Evolutionary conservation across 2,329 filamentous ascomycete genomes (phyloP).

Genomic region (Scytalidium lignicola): DNA sequence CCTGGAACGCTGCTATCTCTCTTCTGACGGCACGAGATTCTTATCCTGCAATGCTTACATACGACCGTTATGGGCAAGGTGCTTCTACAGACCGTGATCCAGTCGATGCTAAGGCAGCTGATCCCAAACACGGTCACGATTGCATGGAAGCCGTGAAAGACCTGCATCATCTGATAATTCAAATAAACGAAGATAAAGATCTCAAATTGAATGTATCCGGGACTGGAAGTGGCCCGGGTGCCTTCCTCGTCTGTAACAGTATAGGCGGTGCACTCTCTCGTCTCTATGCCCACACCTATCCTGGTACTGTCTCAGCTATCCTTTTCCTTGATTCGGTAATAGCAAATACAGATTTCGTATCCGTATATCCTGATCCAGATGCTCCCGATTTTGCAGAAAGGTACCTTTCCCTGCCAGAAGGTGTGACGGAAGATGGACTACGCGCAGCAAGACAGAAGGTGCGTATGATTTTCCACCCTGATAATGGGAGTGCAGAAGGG

Average conservation of each 20-base stretch:
- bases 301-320: constrained; percentile 22
- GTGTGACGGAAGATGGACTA: constrained; percentile 22
- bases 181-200: constrained; percentile 10
- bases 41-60: constrained; percentile 27
- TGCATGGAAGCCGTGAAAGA: constrained; percentile 24
- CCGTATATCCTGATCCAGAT: constrained; percentile 25
- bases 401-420: constrained; percentile 3
- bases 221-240: constrained; percentile 9
- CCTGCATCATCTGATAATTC: constrained; percentile 23
- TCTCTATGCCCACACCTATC: constrained; percentile 25
- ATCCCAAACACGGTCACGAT: constrained; percentile 23
- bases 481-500: constrained; percentile 24
- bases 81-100: constrained; percentile 19
- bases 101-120: constrained; percentile 18
- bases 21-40: constrained; percentile 13
- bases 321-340: constrained; percentile 30
- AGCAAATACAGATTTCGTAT: constrained; percentile 24
- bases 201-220: constrained; percentile 5
- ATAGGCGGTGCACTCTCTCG: constrained; percentile 27
- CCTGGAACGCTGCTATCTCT: constrained; percentile 25
- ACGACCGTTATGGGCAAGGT: constrained; percentile 27
- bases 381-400: constrained; percentile 18
- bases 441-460: constrained; percentile 22
- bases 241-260: constrained; percentile 26
- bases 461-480: constrained; percentile 22